Percentiles rank a stretch among this genome's conserved stretches.
phyloP scores from a whole-genome alignment of 106 monocot species.

The Phalaenopsis aphrodite region DNA sequence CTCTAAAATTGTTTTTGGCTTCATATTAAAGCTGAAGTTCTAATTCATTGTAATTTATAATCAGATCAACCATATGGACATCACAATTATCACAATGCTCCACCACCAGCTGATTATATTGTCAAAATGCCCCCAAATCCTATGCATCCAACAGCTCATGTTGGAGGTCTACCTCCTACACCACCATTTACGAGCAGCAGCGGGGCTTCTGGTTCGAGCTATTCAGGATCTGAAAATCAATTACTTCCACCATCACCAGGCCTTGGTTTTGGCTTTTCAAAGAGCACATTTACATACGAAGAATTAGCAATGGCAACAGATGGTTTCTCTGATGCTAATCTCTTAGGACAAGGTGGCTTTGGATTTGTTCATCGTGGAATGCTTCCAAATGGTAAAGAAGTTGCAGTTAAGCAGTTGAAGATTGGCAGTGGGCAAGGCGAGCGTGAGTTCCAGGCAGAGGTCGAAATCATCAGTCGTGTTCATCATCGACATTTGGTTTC shows the following conservation, averaged over 20 bases:
- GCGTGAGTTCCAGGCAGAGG: conserved; percentile 56
- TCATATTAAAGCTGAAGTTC: neutral
- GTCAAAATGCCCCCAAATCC: conserved; percentile 33
- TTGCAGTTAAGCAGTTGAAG: conserved; percentile 70
- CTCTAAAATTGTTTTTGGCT: neutral
- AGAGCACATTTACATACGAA: conserved; percentile 50
- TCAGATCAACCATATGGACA: conserved; percentile 17
- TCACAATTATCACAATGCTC: conserved; percentile 32
- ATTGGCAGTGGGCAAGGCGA: conserved; percentile 54
- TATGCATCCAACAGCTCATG: conserved; percentile 15
- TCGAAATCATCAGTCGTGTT: conserved; percentile 58
- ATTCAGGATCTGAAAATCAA: conserved; percentile 20
- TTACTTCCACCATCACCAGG: conserved; percentile 20
- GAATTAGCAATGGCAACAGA: conserved; percentile 44
- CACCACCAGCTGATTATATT: conserved; percentile 27
- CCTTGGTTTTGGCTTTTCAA: conserved; percentile 21
- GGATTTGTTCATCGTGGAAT: conserved; percentile 63
- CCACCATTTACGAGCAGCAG: conserved; percentile 25
- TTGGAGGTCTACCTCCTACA: conserved; percentile 7
- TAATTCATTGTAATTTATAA: neutral
- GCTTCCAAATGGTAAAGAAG: conserved; percentile 57
- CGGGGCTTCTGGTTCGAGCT: conserved; percentile 38
- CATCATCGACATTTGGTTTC: conserved; percentile 71
- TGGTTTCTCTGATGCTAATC: conserved; percentile 50
- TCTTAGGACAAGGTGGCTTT: conserved; percentile 60